A percentile compares a stretch with the other conserved stretches of the same genome.
Conservation (phyloP, 139 green algal species). For the Monoraphidium neglectum region DNA sequence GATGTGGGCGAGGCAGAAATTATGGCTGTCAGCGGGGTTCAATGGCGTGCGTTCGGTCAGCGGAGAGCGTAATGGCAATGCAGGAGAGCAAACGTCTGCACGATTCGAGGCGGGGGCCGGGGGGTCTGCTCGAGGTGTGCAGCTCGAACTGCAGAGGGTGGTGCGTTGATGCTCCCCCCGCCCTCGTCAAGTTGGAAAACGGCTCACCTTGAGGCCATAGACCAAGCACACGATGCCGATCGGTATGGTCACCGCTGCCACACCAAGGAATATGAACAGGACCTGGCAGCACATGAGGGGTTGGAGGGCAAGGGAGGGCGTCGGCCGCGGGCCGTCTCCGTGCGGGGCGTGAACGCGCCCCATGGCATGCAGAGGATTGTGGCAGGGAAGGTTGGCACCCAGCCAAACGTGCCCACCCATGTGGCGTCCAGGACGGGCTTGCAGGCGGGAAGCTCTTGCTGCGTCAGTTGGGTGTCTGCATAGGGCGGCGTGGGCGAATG, state of each 20-base stretch:
- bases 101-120: not conserved
- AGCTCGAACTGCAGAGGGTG: not conserved
- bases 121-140: not conserved
- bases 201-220: slow-evolving; percentile 46
- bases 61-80: not conserved
- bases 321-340: not conserved
- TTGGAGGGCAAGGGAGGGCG: too few species aligned
- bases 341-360: not conserved
- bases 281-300: too few species aligned
- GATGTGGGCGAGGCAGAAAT: too few species aligned
- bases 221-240: slow-evolving; percentile 67
- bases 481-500: too few species aligned
- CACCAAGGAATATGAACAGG: slow-evolving; percentile 65
- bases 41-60: not conserved
- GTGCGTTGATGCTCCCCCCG: not conserved
- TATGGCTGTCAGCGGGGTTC: not conserved
- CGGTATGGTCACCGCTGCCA: slow-evolving; percentile 73
- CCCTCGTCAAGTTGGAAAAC: not conserved
- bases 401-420: slow-evolving; percentile 46
- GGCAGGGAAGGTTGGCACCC: too few species aligned
- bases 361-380: not conserved
- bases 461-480: slow-evolving; percentile 65
- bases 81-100: not conserved
- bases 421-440: slow-evolving; percentile 79
- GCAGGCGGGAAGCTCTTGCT: slow-evolving; percentile 82